Conservation (phyloP, 352 stramenopile genomes). For the Phytophthora ramorum region DNA sequence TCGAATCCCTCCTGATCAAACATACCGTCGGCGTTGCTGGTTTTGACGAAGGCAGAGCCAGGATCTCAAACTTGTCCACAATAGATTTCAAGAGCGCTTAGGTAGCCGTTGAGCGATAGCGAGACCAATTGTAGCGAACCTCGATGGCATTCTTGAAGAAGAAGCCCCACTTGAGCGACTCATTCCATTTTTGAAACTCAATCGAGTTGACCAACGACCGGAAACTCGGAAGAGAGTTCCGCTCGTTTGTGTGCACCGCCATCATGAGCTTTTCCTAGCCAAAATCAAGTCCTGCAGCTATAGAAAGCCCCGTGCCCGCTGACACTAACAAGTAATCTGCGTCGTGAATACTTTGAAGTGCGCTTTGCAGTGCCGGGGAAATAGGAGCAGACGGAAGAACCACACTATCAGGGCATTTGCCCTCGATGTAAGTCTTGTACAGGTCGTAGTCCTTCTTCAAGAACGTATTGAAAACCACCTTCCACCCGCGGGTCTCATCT, state of each 20-base stretch:
- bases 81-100: conserved; percentile 51
- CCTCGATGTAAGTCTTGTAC: conserved; percentile 51
- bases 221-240: conserved; percentile 39
- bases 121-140: conserved; percentile 48
- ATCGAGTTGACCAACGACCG: conserved; percentile 58
- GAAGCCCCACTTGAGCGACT: conserved; percentile 54
- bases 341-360: conserved; percentile 44
- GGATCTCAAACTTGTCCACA: conserved; percentile 27
- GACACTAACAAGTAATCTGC: conserved; percentile 73
- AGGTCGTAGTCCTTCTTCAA: conserved; percentile 59
- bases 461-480: conserved; percentile 81
- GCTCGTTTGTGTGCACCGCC: conserved; percentile 48
- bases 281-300: conserved; percentile 64
- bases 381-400: conserved; percentile 26
- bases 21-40: conserved; percentile 68
- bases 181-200: conserved; percentile 42
- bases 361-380: conserved; percentile 34
- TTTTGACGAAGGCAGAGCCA: conserved; percentile 56
- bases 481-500: conserved; percentile 42
- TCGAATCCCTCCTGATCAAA: conserved; percentile 68
- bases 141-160: conserved; percentile 60
- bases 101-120: conserved; percentile 48
- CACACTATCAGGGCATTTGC: conserved; percentile 25
- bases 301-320: conserved; percentile 57
- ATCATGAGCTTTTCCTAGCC: conserved; percentile 57